Conservation (phyloP, 192 early-diverging fungal species). For the Thamnidium elegans region DNA sequence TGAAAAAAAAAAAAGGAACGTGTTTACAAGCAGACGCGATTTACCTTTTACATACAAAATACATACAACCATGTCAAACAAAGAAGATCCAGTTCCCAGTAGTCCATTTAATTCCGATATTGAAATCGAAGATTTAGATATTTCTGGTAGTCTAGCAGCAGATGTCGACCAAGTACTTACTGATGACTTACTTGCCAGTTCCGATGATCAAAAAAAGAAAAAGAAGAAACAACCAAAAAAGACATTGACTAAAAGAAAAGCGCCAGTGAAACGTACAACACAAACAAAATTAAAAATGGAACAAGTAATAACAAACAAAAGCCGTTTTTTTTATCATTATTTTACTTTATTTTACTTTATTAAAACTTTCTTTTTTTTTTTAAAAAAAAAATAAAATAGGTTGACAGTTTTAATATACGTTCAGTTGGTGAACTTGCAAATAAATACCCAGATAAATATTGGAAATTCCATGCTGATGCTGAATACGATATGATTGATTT, state of each 20-base stretch:
- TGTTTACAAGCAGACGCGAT: no score
- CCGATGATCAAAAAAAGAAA: slow-evolving; percentile 15
- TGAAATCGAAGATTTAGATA: neutral
- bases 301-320: slow-evolving; percentile 5
- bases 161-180: slow-evolving; percentile 16
- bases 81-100: neutral
- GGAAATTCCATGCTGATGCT: slow-evolving; percentile 53
- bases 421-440: slow-evolving; percentile 46
- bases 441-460: slow-evolving; percentile 61
- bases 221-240: slow-evolving; percentile 14
- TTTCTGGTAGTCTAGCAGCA: neutral
- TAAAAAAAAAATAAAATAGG: no score
- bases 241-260: slow-evolving; percentile 17
- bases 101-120: neutral
- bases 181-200: slow-evolving; percentile 19
- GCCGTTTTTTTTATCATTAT: neutral
- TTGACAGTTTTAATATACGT: slow-evolving; percentile 45
- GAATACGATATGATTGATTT: slow-evolving; percentile 53
- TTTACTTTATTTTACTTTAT: neutral
- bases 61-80: neutral
- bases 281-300: slow-evolving; percentile 3
- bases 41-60: no score
- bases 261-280: slow-evolving; percentile 12
- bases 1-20: no score
- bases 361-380: neutral